Conservation (phyloP, 805 yeast species). For the Spencermartinsiella europaea region DNA sequence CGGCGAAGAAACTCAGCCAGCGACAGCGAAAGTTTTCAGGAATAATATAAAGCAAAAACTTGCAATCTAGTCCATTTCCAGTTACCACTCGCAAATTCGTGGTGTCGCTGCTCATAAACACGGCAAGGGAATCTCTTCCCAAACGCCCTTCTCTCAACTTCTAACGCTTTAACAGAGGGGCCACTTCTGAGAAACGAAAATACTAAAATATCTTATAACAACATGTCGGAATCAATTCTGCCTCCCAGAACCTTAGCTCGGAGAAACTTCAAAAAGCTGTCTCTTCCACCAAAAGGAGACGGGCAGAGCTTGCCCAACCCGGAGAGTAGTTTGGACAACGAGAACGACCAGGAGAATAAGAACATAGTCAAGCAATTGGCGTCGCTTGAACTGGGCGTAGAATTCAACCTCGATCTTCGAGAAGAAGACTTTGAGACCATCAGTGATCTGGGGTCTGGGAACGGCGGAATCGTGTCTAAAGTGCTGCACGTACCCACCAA, state of each 20-base stretch:
- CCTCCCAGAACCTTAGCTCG: constrained; percentile 44
- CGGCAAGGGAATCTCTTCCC: no score
- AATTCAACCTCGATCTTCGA: constrained; percentile 47
- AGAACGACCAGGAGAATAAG: constrained; percentile 12
- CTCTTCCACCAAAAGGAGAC: constrained; percentile 28
- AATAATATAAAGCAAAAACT: no score
- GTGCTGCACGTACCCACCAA: constrained; percentile 87
- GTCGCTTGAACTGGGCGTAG: constrained; percentile 49
- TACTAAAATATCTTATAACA: no score
- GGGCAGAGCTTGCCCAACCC: neutral
- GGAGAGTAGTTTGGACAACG: neutral
- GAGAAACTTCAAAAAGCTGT: constrained; percentile 54
- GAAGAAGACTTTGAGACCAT: constrained; percentile 68
- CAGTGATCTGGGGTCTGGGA: constrained; percentile 83
- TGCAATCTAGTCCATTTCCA: no score
- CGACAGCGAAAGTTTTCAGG: no score
- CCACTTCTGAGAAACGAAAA: no score
- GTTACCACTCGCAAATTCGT: no score
- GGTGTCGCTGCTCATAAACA: no score
- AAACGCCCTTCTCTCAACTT: no score
- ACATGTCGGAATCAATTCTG: constrained; percentile 5
- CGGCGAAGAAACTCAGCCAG: no score
- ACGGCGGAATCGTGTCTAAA: constrained; percentile 87
- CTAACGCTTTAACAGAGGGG: no score
- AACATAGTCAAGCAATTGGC: constrained; percentile 38